Evolutionary conservation across 2,329 filamentous ascomycete genomes (phyloP).

Genomic region (Xylariaceae sp.): DNA sequence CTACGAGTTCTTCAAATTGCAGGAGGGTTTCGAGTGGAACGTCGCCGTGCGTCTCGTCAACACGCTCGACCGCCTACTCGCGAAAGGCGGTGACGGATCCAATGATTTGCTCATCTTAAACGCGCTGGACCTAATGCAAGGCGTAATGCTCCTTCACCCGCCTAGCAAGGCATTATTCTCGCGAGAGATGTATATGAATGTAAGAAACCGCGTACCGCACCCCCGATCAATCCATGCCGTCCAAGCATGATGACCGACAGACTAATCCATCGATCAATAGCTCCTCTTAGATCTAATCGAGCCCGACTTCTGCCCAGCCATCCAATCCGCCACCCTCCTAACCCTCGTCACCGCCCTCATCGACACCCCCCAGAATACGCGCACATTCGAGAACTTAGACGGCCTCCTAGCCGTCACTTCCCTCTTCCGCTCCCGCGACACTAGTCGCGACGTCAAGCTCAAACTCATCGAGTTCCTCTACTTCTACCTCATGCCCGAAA

Average conservation of each 20-base stretch:
- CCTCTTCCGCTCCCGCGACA: slow-evolving; percentile 83
- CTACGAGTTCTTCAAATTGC: slow-evolving; percentile 90
- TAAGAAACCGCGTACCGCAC: slow-evolving; percentile 33
- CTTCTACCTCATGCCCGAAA: slow-evolving; percentile 97
- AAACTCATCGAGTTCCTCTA: slow-evolving; percentile 97
- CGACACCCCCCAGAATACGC: slow-evolving; percentile 79
- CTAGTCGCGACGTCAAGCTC: slow-evolving; percentile 82
- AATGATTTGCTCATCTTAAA: slow-evolving; percentile 86
- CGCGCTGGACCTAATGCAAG: slow-evolving; percentile 83
- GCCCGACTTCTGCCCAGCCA: slow-evolving; percentile 81
- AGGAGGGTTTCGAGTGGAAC: slow-evolving; percentile 98
- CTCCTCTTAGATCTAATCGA: slow-evolving; percentile 92
- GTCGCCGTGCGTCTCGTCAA: slow-evolving; percentile 79
- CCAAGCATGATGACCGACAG: slow-evolving; percentile 6
- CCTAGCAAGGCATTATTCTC: slow-evolving; percentile 83
- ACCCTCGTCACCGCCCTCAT: slow-evolving; percentile 86
- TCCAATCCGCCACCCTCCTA: slow-evolving; percentile 84
- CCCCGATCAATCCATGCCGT: neutral
- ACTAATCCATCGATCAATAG: slow-evolving; percentile 34
- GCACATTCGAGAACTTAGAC: slow-evolving; percentile 86
- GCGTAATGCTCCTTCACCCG: slow-evolving; percentile 79
- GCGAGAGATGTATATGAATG: slow-evolving; percentile 91
- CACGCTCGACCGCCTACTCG: slow-evolving; percentile 79
- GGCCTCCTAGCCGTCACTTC: slow-evolving; percentile 87
- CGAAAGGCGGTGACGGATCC: slow-evolving; percentile 72